phyloP scores from a whole-genome alignment of 1,139 yeast genomes.

The Taphrina deformans region DNA sequence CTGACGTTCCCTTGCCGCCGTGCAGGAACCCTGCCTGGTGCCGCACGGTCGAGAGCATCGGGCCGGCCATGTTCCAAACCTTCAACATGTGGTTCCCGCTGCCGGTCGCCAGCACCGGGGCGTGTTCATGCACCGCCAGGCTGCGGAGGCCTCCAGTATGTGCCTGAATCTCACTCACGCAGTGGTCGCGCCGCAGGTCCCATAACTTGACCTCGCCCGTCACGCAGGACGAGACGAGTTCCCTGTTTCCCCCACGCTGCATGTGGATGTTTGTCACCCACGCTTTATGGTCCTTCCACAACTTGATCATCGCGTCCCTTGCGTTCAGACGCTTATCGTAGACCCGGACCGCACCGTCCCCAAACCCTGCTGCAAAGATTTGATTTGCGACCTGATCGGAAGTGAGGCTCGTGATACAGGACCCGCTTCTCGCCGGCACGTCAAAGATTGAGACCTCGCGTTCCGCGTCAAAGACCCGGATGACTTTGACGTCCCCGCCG shows the following conservation, averaged over 20 bases:
- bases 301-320: slow-evolving; percentile 78
- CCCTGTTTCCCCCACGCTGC: slow-evolving; percentile 97
- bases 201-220: slow-evolving; percentile 84
- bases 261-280: slow-evolving; percentile 80
- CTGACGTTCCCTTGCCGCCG: slow-evolving; percentile 49
- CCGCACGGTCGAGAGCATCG: slow-evolving; percentile 61
- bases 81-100: slow-evolving; percentile 63
- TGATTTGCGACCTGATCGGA: slow-evolving; percentile 98
- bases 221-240: slow-evolving; percentile 74
- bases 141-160: slow-evolving; percentile 68
- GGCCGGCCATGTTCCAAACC: slow-evolving; percentile 85
- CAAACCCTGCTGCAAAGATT: slow-evolving; percentile 85
- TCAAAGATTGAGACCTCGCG: slow-evolving; percentile 83
- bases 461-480: slow-evolving; percentile 95
- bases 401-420: slow-evolving; percentile 83
- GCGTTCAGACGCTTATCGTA: slow-evolving; percentile 87
- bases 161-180: slow-evolving; percentile 65
- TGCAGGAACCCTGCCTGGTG: slow-evolving; percentile 51
- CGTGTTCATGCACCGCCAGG: slow-evolving; percentile 89
- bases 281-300: slow-evolving; percentile 66
- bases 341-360: slow-evolving; percentile 85
- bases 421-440: slow-evolving; percentile 86
- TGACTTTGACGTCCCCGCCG: slow-evolving; percentile 92
- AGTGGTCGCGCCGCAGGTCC: slow-evolving; percentile 78
- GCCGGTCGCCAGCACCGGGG: slow-evolving; percentile 64